These are phyloP conservation scores for Apiotrichum gamsii DNA, from an alignment of 1,284 basidiomycete genomes.

Conservation along the genomic window DNA sequence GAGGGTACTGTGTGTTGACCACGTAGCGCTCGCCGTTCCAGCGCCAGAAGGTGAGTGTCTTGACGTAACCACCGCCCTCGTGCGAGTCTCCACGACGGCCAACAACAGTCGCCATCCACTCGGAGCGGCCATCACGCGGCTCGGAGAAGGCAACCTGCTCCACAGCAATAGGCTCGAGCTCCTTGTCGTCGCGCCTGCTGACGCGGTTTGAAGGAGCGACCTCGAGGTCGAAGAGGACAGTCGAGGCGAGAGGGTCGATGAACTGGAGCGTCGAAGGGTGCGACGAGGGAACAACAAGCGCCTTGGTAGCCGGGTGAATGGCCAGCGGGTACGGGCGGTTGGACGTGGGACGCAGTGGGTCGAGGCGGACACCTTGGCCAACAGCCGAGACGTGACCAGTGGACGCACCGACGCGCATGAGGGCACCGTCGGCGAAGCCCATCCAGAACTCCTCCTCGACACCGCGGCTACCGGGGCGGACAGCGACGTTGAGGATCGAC, in stretches of 20 bases:
- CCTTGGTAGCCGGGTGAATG: constrained; percentile 63
- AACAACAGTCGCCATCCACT: constrained; percentile 94
- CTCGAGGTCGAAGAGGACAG: constrained; percentile 79
- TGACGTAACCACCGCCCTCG: constrained; percentile 54
- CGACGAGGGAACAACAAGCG: constrained; percentile 81
- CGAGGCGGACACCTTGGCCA: constrained; percentile 42
- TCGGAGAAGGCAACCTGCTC: constrained; percentile 63
- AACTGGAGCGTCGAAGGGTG: constrained; percentile 92
- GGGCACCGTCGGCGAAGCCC: constrained; percentile 73
- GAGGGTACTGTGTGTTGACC: constrained; percentile 80
- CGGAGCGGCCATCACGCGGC: constrained; percentile 43
- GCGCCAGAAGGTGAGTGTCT: constrained; percentile 82
- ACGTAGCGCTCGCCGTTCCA: constrained; percentile 51
- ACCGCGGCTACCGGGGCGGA: constrained; percentile 54
- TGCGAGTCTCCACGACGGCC: constrained; percentile 61
- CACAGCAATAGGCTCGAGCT: constrained; percentile 70
- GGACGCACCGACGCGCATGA: constrained; percentile 68
- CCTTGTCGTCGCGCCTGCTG: constrained; percentile 71
- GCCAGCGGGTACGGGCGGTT: constrained; percentile 51
- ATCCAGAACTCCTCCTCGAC: constrained; percentile 80
- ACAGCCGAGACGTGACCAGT: constrained; percentile 70
- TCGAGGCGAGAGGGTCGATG: constrained; percentile 68
- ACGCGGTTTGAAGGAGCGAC: constrained; percentile 90
- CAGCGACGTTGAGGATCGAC: constrained; percentile 58
- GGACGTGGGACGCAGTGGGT: constrained; percentile 33